Base-by-base conservation (phyloP, 1,284 basidiomycete species). In the Boletellus deceptivus region DNA sequence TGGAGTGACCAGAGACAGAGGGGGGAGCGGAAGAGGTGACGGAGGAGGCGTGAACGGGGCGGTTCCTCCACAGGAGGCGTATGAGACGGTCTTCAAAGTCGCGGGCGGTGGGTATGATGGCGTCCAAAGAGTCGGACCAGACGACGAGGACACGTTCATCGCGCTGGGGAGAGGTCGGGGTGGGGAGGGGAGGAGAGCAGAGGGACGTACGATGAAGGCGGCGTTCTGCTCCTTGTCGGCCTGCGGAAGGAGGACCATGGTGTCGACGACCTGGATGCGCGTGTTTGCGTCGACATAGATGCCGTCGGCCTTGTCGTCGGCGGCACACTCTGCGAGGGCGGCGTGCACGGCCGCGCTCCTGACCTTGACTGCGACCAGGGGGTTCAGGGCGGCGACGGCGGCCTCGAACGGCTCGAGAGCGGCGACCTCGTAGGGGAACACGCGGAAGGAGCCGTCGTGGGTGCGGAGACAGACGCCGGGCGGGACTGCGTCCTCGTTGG, bases 151-250 rank as follows among this genome's bases (percentile, higher is more conserved):
- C 80, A 25, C 83, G 78, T 59, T 92, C 88, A 65, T 84, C 80
- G 43, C 89, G 83, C 85, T 88, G 58, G 20, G 48, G 46, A n/a
- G 48, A 20, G 13, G 44, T 42, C 48, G 8, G 57, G 50, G 6
- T 16, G 34, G 9, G 7, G 41, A 42, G 22, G 10, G 8, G 25
- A 20, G 38, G 33, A 8, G 31, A 36, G 6, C 29, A 16, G 37
- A 47, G 0, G 16, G 8, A 78, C 83, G 63, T 63, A 86, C 84
- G 59, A 93, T 80, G 63, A 93, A 93, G 11, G 89, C 89, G 16
- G 86, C 91, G 57, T 84, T 85, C 63, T 93, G 90, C 55, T 91
- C 88, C 71, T 89, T 90, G 62, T 91, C 82, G 6, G 89, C 91
- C 36, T 79, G 75, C 5, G 84, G 85, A 29, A 93, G 79, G 56